phyloP scores from a whole-genome alignment of 768 basidiomycete genomes.

The Leccinellum rugosiceps region DNA sequence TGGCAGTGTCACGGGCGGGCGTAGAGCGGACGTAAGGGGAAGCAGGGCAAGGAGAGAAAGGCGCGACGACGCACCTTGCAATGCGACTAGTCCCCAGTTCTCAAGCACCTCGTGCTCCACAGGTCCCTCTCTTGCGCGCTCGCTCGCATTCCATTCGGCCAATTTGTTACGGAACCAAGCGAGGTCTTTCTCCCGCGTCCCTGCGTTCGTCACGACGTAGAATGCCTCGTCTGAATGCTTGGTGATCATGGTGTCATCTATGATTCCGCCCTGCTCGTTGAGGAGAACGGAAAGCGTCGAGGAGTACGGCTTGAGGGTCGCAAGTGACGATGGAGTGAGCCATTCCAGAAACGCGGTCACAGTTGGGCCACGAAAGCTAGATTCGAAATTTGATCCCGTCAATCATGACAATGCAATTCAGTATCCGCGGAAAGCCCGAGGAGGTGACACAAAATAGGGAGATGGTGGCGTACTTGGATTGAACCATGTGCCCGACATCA shows the following conservation, averaged over 20 bases:
- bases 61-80: slow-evolving; percentile 66
- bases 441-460: background rate
- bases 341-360: slow-evolving; percentile 81
- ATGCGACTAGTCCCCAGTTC: slow-evolving; percentile 82
- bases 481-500: slow-evolving; percentile 99
- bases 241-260: slow-evolving; percentile 92
- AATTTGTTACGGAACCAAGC: slow-evolving; percentile 71
- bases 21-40: background rate
- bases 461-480: slow-evolving; percentile 66
- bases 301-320: slow-evolving; percentile 60
- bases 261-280: slow-evolving; percentile 88
- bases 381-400: background rate
- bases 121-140: slow-evolving; percentile 45
- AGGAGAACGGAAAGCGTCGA: slow-evolving; percentile 88
- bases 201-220: slow-evolving; percentile 97
- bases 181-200: slow-evolving; percentile 76
- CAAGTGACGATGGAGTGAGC: slow-evolving; percentile 83
- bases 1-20: background rate
- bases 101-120: slow-evolving; percentile 83
- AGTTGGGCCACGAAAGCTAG: slow-evolving; percentile 77
- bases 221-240: slow-evolving; percentile 77
- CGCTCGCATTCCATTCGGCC: slow-evolving; percentile 72
- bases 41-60: background rate
- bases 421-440: background rate
- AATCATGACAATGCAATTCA: background rate